phyloP scores from a whole-genome alignment of 2,329 filamentous ascomycete genomes.

The Nannizzia gypsea region DNA sequence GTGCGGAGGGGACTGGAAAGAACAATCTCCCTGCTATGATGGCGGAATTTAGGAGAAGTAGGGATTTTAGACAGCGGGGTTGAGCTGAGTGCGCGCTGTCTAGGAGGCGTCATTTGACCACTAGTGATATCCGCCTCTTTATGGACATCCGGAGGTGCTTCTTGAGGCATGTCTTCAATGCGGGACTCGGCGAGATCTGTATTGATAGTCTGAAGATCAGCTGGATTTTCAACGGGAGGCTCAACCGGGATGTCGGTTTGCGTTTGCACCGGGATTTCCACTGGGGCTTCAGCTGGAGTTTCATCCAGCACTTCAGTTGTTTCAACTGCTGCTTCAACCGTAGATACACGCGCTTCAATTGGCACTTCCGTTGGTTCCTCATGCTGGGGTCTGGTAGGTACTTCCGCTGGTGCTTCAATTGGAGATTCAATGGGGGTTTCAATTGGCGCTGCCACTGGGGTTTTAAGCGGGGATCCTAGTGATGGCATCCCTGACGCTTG shows the following conservation, averaged over 20 bases:
- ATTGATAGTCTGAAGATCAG: not conserved
- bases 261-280: not conserved
- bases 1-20: not conserved
- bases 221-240: not conserved
- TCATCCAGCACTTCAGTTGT: not conserved
- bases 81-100: conserved; percentile 17
- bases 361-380: not conserved
- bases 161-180: not conserved
- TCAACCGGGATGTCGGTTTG: not conserved
- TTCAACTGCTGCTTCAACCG: not conserved
- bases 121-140: not conserved
- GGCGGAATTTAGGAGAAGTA: not conserved
- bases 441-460: not conserved
- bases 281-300: not conserved
- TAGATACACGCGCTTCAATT: not conserved
- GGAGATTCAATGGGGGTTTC: not conserved
- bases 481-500: not conserved
- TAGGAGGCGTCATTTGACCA: conserved; percentile 1
- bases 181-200: not conserved
- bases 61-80: conserved; percentile 12
- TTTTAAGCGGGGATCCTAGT: no score
- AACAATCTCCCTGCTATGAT: not conserved
- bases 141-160: not conserved
- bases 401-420: not conserved
- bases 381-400: not conserved